phyloP scores from a whole-genome alignment of 176 grass and related monocot genomes.

The Ensete ventricosum region DNA sequence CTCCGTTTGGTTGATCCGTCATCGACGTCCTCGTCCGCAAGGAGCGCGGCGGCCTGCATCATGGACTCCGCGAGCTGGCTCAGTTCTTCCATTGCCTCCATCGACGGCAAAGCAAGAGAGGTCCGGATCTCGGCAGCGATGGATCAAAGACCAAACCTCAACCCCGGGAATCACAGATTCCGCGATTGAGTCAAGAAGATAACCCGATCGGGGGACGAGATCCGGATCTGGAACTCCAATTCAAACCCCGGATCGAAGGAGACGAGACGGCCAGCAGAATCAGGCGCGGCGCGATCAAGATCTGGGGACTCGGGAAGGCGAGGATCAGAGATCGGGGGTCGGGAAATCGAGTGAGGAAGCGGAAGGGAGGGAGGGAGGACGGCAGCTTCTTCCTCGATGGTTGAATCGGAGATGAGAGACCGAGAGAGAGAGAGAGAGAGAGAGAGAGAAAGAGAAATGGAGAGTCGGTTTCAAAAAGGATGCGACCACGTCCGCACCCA shows the following conservation, averaged over 20 bases:
- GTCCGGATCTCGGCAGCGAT: background rate
- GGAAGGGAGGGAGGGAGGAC: too few relatives aligned
- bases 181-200: background rate
- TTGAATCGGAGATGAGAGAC: too few relatives aligned
- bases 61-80: constrained; percentile 78
- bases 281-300: background rate
- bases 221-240: constrained; percentile 4
- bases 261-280: background rate
- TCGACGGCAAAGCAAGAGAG: constrained; percentile 7
- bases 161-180: background rate
- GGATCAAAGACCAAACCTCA: background rate
- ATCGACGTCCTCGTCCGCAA: constrained; percentile 82
- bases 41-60: constrained; percentile 74
- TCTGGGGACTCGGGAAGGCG: too few relatives aligned
- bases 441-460: too few relatives aligned
- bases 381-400: too few relatives aligned
- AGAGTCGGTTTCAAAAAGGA: too few relatives aligned
- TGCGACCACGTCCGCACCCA: too few relatives aligned
- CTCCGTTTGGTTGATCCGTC: constrained; percentile 38
- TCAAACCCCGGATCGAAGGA: background rate
- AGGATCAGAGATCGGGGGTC: background rate
- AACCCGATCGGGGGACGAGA: background rate
- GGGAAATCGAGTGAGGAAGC: too few relatives aligned
- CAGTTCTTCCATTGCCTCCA: constrained; percentile 94
- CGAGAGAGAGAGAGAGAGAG: too few relatives aligned